Conservation (phyloP, 148 eudicot species). For the Cornus controversa region DNA sequence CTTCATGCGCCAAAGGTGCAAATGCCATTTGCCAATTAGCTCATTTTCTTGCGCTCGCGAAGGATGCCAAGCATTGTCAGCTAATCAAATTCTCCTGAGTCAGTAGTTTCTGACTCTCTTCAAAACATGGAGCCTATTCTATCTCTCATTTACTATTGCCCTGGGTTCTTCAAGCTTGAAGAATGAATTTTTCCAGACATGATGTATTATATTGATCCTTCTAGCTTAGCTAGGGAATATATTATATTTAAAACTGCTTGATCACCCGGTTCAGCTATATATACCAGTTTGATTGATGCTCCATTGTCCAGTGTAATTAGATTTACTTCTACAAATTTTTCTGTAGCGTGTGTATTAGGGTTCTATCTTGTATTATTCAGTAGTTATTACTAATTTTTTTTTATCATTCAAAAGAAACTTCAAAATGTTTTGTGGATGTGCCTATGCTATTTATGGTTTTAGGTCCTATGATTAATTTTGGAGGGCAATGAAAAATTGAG, state of each 20-base stretch:
- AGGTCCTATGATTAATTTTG: too few species aligned
- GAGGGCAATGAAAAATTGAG: too few species aligned
- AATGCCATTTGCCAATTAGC: neutral
- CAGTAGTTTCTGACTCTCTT: neutral
- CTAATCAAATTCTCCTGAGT: neutral
- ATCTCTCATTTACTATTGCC: neutral
- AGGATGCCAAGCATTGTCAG: neutral
- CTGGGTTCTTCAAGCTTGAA: neutral
- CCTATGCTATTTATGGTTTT: too few species aligned
- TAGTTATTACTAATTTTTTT: too few species aligned
- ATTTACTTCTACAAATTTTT: too few species aligned
- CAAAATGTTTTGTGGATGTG: too few species aligned
- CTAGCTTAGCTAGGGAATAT: neutral
- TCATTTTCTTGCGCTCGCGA: neutral
- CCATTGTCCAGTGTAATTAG: too few species aligned
- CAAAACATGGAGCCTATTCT: neutral
- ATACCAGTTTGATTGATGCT: neutral
- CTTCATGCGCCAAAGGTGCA: neutral
- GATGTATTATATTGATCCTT: neutral
- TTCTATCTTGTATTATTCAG: too few species aligned
- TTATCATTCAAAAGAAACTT: too few species aligned
- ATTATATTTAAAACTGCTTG: neutral
- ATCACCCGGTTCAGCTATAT: neutral
- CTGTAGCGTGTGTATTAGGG: too few species aligned
- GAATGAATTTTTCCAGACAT: too few species aligned